phyloP scores from a whole-genome alignment of 345 rosid species.

The Syzygium aromaticum region DNA sequence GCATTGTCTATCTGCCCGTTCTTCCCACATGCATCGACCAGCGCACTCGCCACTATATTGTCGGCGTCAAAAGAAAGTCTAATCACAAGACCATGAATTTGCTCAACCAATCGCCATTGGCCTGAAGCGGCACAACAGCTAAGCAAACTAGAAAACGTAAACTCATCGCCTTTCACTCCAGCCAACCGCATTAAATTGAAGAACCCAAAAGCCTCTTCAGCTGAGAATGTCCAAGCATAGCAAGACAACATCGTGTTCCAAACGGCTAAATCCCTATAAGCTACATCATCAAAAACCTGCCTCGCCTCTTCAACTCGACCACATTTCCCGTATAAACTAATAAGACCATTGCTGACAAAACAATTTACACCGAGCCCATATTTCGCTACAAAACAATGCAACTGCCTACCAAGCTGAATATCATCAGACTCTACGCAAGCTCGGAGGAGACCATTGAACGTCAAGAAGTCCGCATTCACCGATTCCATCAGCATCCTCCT shows the following conservation, averaged over 20 bases:
- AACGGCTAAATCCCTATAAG: constrained; percentile 38
- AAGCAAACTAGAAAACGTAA: constrained; percentile 51
- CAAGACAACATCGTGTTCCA: constrained; percentile 60
- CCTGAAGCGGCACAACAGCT: constrained; percentile 28
- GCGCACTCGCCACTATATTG: constrained; percentile 43
- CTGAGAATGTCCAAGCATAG: constrained; percentile 35
- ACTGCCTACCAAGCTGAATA: constrained; percentile 28
- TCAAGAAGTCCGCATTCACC: constrained; percentile 38
- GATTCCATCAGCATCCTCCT: constrained; percentile 31
- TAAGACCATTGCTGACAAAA: constrained; percentile 35
- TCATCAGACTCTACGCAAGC: constrained; percentile 26
- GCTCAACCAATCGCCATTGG: constrained; percentile 30
- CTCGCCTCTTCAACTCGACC: constrained; percentile 37
- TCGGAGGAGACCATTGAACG: constrained; percentile 42
- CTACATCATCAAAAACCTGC: constrained; percentile 31
- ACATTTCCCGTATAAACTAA: constrained; percentile 64
- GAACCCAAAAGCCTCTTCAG: constrained; percentile 30
- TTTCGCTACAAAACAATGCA: constrained; percentile 49
- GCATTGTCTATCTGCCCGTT: constrained; percentile 31
- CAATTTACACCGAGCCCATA: constrained; percentile 33
- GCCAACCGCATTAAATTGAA: constrained; percentile 35
- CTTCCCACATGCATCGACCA: constrained; percentile 55
- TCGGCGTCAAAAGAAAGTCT: constrained; percentile 39
- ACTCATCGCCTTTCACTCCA: constrained; percentile 36
- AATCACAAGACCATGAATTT: constrained; percentile 37